Evolutionary conservation across 2,329 filamentous ascomycete genomes (phyloP).

Genomic region (Penicillium concentricum): DNA sequence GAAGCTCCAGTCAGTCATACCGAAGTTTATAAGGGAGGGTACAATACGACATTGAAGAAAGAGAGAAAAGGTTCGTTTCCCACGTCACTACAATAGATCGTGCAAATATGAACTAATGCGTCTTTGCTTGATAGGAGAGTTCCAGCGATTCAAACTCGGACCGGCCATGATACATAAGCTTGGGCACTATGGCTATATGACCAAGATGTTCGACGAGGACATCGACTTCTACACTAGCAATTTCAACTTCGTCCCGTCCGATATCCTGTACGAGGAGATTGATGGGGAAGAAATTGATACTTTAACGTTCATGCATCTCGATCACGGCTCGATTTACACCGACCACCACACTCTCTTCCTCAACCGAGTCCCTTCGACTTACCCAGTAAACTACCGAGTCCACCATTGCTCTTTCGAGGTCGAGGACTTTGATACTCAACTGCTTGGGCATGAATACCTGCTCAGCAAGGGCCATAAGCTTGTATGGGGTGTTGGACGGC

Average conservation of each 20-base stretch:
- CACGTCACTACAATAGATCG: background rate
- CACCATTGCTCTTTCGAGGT: conserved; percentile 71
- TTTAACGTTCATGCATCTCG: conserved; percentile 55
- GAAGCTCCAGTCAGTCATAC: conserved; percentile 23
- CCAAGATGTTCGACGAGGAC: conserved; percentile 33
- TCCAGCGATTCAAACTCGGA: conserved; percentile 34
- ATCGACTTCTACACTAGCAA: conserved; percentile 40
- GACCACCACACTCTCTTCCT: conserved; percentile 61
- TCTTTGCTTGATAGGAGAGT: conserved; percentile 16
- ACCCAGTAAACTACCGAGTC: conserved; percentile 48
- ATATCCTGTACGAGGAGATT: conserved; percentile 28
- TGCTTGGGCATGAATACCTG: conserved; percentile 69
- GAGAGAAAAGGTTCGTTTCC: conserved; percentile 11
- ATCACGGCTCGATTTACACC: conserved; percentile 49
- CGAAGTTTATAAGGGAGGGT: conserved; percentile 16
- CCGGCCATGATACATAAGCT: conserved; percentile 37
- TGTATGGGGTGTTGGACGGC: conserved; percentile 70
- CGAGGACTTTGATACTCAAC: conserved; percentile 69
- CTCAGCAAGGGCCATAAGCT: conserved; percentile 60
- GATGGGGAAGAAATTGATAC: conserved; percentile 40
- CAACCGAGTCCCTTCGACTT: conserved; percentile 22
- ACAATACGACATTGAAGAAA: conserved; percentile 22
- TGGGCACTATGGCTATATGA: conserved; percentile 42
- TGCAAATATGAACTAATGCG: background rate
- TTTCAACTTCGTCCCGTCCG: conserved; percentile 46